Conservation (phyloP, 1,284 basidiomycete genomes). For the Leccinum solheimii region DNA sequence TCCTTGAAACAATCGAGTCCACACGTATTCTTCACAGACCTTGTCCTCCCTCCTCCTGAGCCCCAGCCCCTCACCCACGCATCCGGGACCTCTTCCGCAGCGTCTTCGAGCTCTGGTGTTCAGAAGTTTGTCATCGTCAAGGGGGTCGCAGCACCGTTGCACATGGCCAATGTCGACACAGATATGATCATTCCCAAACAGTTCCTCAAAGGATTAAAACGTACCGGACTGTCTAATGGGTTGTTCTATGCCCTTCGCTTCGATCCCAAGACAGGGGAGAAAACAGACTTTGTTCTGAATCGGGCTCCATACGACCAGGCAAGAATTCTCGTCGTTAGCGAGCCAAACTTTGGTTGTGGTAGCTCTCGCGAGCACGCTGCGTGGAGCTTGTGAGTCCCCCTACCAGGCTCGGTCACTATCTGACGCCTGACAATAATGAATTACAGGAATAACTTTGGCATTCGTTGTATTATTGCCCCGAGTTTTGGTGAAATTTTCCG, state of each 20-base stretch:
- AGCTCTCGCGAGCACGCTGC: constrained; percentile 95
- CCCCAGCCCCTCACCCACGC: constrained; percentile 46
- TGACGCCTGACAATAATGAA: constrained; percentile 9
- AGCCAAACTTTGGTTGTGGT: constrained; percentile 93
- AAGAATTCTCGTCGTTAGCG: constrained; percentile 87
- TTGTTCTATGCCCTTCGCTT: constrained; percentile 86
- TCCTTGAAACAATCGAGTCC: constrained; percentile 70
- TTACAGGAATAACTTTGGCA: constrained; percentile 90
- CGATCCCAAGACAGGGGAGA: constrained; percentile 75
- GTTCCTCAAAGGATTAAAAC: constrained; percentile 93
- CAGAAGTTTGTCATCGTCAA: constrained; percentile 80
- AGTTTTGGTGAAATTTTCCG: constrained; percentile 96
- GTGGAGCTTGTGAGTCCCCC: constrained; percentile 82
- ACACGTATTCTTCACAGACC: constrained; percentile 77
- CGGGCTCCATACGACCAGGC: constrained; percentile 79
- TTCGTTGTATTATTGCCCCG: constrained; percentile 89
- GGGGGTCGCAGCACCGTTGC: constrained; percentile 85
- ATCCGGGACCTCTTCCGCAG: constrained; percentile 32
- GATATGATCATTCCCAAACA: constrained; percentile 98
- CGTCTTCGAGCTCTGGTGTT: constrained; percentile 61
- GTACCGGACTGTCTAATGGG: constrained; percentile 86
- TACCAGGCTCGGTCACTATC: not conserved
- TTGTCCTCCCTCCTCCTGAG: constrained; percentile 65
- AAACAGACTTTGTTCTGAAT: constrained; percentile 90
- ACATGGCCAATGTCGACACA: constrained; percentile 93